Conservation (phyloP, 208 protist species). For the Wallacemonas sp. region DNA sequence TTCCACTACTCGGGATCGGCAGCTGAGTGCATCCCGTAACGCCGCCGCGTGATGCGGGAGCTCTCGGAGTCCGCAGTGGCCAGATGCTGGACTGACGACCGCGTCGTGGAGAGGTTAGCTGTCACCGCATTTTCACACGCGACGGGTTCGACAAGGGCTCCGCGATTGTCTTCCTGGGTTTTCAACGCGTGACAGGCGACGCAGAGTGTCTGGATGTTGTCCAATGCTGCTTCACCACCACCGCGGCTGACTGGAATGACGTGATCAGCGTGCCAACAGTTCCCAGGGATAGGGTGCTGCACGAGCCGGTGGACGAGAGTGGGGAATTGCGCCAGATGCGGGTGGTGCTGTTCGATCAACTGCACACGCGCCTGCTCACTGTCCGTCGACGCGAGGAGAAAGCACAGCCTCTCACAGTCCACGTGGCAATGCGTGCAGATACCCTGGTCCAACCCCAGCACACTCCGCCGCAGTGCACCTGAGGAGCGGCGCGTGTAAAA, state of each 20-base stretch:
- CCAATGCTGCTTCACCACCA: conserved; percentile 56
- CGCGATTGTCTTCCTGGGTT: conserved; percentile 40
- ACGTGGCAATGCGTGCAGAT: conserved; percentile 72
- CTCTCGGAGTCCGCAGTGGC: too few relatives aligned
- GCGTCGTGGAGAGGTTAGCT: too few relatives aligned
- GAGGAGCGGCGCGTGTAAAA: conserved; percentile 73
- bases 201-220: conserved; percentile 85
- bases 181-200: conserved; percentile 80
- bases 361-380: conserved; percentile 21
- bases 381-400: conserved; percentile 20
- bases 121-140: too few relatives aligned
- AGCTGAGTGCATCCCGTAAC: too few relatives aligned
- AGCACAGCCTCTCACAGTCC: conserved; percentile 59
- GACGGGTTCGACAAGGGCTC: too few relatives aligned
- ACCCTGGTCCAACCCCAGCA: conserved; percentile 55
- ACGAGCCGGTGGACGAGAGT: conserved; percentile 49
- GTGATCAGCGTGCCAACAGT: conserved; percentile 84
- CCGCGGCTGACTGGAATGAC: conserved; percentile 67
- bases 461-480: conserved; percentile 48
- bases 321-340: conserved; percentile 59
- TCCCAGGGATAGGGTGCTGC: conserved; percentile 56
- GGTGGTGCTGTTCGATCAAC: conserved; percentile 47
- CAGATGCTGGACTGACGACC: too few relatives aligned
- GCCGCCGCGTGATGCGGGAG: too few relatives aligned
- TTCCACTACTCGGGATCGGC: too few relatives aligned